A percentile compares a stretch with the other conserved stretches of the same genome.
Evolutionary conservation across 768 basidiomycete species (phyloP).

Genomic region (Candolleomyces aberdarensis): DNA sequence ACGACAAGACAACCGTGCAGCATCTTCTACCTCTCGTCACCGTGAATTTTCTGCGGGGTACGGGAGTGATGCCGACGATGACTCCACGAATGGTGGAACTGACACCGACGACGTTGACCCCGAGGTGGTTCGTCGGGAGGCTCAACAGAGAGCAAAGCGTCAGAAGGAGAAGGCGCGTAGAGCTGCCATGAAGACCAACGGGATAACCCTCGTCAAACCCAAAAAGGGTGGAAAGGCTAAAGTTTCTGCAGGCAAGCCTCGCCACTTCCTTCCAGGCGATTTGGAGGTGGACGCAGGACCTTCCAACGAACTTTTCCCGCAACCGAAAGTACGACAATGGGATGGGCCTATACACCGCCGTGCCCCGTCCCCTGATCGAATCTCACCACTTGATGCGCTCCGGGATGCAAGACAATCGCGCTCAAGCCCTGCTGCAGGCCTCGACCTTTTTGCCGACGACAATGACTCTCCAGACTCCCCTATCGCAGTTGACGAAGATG

Average conservation of each 20-base stretch:
- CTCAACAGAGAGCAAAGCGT: slow-evolving; percentile 23
- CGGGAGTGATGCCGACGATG: neutral
- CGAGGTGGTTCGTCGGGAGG: slow-evolving; percentile 8
- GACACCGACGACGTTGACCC: slow-evolving; percentile 1
- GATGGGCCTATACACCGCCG: neutral
- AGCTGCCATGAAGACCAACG: slow-evolving; percentile 23
- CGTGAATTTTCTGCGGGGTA: too few species aligned
- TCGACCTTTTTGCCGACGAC: neutral
- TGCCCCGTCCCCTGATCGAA: neutral
- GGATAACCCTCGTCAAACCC: slow-evolving; percentile 37
- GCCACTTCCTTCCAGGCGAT: slow-evolving; percentile 35
- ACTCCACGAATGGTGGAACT: neutral
- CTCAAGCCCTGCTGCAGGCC: neutral
- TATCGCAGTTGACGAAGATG: slow-evolving; percentile 1
- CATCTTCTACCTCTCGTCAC: neutral
- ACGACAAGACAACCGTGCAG: neutral
- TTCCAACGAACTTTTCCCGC: neutral
- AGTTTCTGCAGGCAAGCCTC: slow-evolving; percentile 35
- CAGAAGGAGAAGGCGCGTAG: slow-evolving; percentile 26
- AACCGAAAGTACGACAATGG: slow-evolving; percentile 10
- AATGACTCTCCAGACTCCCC: slow-evolving; percentile 1
- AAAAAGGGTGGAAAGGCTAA: slow-evolving; percentile 26
- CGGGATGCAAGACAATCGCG: neutral
- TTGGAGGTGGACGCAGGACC: slow-evolving; percentile 36
- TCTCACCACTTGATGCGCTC: neutral